Evolutionary conservation across 2,329 filamentous ascomycete species (phyloP).

Genomic region (Colletotrichum higginsianum): DNA sequence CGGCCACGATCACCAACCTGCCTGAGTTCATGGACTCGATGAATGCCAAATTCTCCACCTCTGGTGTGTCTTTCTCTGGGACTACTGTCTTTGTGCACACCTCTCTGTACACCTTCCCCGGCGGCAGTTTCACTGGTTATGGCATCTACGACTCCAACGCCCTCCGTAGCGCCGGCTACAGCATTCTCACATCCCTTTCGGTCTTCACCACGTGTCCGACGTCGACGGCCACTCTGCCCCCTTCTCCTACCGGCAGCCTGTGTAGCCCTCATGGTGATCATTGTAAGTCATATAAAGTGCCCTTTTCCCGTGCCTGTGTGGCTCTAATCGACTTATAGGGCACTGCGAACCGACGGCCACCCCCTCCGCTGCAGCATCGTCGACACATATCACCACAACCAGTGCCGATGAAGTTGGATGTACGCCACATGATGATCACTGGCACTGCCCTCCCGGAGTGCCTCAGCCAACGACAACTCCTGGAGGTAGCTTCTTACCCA

Average conservation of each 20-base stretch:
- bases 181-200: slow-evolving; percentile 40
- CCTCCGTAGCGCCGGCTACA: slow-evolving; percentile 44
- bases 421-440: slow-evolving; percentile 34
- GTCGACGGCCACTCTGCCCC: neutral
- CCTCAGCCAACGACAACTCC: slow-evolving; percentile 9
- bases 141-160: slow-evolving; percentile 45
- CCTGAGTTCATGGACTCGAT: slow-evolving; percentile 43
- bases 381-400: neutral
- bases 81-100: slow-evolving; percentile 44
- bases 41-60: slow-evolving; percentile 45
- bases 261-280: slow-evolving; percentile 27
- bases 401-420: neutral
- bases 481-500: neutral
- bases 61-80: slow-evolving; percentile 42
- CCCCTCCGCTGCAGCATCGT: slow-evolving; percentile 4
- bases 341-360: slow-evolving; percentile 41
- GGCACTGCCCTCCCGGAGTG: slow-evolving; percentile 32
- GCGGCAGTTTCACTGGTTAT: slow-evolving; percentile 45
- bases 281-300: neutral
- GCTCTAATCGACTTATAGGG: slow-evolving; percentile 26
- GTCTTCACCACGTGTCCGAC: slow-evolving; percentile 33
- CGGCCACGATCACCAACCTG: slow-evolving; percentile 44
- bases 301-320: too few relatives aligned
- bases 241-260: slow-evolving; percentile 13
- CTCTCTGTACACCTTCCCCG: slow-evolving; percentile 30